These are phyloP conservation scores for Trichothecium sympodiale DNA, from an alignment of 2,329 filamentous ascomycete genomes.

Conservation along the genomic window DNA sequence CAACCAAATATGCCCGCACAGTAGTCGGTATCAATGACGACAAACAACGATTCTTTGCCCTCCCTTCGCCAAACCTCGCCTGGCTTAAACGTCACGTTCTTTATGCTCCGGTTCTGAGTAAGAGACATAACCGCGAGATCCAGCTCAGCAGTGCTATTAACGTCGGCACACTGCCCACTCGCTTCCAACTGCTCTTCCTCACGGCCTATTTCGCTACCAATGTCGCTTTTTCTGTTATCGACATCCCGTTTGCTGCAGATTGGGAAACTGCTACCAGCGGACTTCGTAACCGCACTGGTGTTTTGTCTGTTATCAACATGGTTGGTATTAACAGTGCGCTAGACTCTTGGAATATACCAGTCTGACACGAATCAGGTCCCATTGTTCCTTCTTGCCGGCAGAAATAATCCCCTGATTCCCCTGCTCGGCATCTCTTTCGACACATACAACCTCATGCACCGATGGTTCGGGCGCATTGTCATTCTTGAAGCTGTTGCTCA, in stretches of 20 bases:
- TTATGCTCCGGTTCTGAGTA: conserved; percentile 52
- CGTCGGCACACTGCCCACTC: conserved; percentile 48
- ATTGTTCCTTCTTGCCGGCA: conserved; percentile 60
- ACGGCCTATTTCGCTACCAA: conserved; percentile 46
- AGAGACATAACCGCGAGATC: conserved; percentile 55
- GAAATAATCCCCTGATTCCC: conserved; percentile 69
- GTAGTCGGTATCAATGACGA: conserved; percentile 69
- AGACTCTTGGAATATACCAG: not conserved
- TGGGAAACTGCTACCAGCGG: conserved; percentile 33
- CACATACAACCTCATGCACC: conserved; percentile 71
- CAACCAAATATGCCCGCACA: conserved; percentile 59
- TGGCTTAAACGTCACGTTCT: conserved; percentile 64
- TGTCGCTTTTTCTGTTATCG: conserved; percentile 54
- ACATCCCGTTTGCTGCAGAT: conserved; percentile 46
- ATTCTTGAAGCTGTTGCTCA: conserved; percentile 59
- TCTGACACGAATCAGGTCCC: conserved; percentile 33
- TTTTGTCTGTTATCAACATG: conserved; percentile 67
- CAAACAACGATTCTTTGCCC: conserved; percentile 67
- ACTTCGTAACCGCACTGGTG: conserved; percentile 57
- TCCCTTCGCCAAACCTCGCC: conserved; percentile 39
- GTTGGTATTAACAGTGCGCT: conserved; percentile 19
- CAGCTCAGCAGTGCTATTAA: conserved; percentile 46
- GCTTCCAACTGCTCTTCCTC: conserved; percentile 47
- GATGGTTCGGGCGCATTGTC: conserved; percentile 70
- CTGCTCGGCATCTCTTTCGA: conserved; percentile 68